phyloP scores from a whole-genome alignment of 352 stramenopile genomes.

The Thalassiosira hispida region DNA sequence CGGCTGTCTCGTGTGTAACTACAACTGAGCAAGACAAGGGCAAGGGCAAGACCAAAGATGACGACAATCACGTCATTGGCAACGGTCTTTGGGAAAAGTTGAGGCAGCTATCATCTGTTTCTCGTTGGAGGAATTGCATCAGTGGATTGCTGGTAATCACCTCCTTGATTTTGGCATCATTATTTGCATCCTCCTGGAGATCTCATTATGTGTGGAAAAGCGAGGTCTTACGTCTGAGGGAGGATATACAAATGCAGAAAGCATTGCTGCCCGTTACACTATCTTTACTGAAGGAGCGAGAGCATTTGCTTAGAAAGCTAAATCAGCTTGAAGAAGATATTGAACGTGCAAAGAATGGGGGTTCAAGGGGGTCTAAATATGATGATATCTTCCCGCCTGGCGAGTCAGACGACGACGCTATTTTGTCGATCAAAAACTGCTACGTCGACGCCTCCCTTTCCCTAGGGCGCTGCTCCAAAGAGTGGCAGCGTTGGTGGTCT shows the following conservation, averaged over 20 bases:
- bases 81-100: background rate
- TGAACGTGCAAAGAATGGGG: background rate
- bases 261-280: constrained; percentile 8
- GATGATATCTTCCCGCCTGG: constrained; percentile 8
- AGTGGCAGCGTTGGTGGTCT: constrained; percentile 34
- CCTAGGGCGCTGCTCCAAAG: constrained; percentile 40
- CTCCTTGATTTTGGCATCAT: background rate
- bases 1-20: constrained; percentile 5
- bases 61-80: background rate
- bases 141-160: constrained; percentile 10
- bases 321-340: constrained; percentile 12
- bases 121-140: background rate
- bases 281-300: constrained; percentile 14
- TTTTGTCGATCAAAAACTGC: constrained; percentile 46
- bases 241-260: constrained; percentile 15
- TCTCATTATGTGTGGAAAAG: constrained; percentile 20
- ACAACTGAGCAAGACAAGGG: background rate
- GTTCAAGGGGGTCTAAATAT: background rate
- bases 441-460: constrained; percentile 43
- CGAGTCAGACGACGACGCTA: background rate
- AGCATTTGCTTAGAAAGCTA: background rate
- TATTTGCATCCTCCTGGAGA: constrained; percentile 17
- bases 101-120: background rate
- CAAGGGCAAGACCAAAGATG: background rate
- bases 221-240: constrained; percentile 20